These are phyloP conservation scores for Coemansia sp. DNA, from an alignment of 192 early-diverging fungal species.

Conservation along the genomic window DNA sequence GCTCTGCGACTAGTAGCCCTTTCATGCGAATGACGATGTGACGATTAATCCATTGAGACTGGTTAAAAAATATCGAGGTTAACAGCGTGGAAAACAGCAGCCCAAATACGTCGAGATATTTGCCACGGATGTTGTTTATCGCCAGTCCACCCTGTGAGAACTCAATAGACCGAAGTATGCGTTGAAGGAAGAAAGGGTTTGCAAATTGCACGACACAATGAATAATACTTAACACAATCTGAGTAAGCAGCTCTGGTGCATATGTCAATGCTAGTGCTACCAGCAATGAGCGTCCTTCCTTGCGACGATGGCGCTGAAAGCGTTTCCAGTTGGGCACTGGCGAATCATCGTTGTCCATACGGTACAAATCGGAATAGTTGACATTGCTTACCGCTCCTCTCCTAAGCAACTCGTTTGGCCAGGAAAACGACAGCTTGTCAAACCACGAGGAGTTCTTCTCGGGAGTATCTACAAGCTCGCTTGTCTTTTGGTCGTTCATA, in stretches of 20 bases:
- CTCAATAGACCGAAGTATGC: constrained; percentile 58
- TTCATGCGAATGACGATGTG: constrained; percentile 61
- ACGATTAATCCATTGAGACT: constrained; percentile 64
- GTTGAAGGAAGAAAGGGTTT: constrained; percentile 61
- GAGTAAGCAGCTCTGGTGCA: constrained; percentile 41
- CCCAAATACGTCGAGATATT: constrained; percentile 62
- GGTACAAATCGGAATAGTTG: too few species aligned
- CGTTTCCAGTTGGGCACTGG: too few species aligned
- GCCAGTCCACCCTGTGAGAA: constrained; percentile 15
- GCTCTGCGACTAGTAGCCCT: constrained; percentile 62
- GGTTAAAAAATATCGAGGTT: constrained; percentile 49
- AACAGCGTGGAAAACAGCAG: constrained; percentile 57
- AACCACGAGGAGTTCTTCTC: too few species aligned
- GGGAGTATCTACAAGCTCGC: too few species aligned
- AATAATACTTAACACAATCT: constrained; percentile 29
- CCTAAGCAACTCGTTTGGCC: too few species aligned
- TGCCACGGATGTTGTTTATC: constrained; percentile 14
- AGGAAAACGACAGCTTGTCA: too few species aligned
- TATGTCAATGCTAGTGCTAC: too few species aligned
- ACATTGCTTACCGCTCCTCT: too few species aligned
- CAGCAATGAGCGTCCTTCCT: too few species aligned
- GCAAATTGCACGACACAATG: constrained; percentile 45
- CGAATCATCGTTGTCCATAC: too few species aligned
- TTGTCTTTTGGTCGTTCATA: too few species aligned
- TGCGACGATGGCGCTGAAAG: too few species aligned